Base-by-base conservation (phyloP, 768 basidiomycete species). In the Collybiopsis confluens region DNA sequence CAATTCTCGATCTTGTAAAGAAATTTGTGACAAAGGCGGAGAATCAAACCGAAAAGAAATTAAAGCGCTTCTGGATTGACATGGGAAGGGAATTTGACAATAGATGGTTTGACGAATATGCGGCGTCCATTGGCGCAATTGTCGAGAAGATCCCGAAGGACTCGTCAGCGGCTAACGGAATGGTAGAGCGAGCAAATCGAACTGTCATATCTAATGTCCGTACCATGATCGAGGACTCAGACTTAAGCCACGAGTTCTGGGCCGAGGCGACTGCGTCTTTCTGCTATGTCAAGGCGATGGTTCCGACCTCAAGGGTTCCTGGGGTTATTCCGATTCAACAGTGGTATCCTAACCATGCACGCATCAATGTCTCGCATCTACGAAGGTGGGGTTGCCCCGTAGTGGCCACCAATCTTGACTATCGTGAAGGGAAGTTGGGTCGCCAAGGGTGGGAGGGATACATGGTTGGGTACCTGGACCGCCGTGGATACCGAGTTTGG, bases 391-490 rank as follows among this genome's bases (percentile, higher is more conserved):
- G 58, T 16, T 42, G 54, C 16, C 4, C 20, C 7, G 55, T 49
- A 40, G 55, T 49, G 54, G 58, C 56, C 3, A 58, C 54, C 13
- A 55, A 59, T 44, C 43, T 59, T 2, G 58, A 59, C 24, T 10
- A 42, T 10, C 2, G 18, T 1, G 36, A 44, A 4, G 59, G 59
- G 10, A 59, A 57, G 45, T 42, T 59, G 28, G 56, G 59, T 0
- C 13, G 40, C 24, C 59, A 57, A 26, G 36, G 52, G 3, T 59
- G 59, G 59, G 26, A 30, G 59, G 59, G 1, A n/a, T 26, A 24
- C 13, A 54, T 60, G 56, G 50, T 59, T 9, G 52, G 56, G 21
- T 59, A 59, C 27, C 52, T 59, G 55, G 58, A 55, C 6, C 40
- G 53, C 0, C 47, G 53, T 6, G 58, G 58, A 1, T 59, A 59